Evolutionary conservation across 305 asterid species (phyloP), one percentile per base, ranked within the genome.

Genomic region (Fraxinus sp.): DNA sequence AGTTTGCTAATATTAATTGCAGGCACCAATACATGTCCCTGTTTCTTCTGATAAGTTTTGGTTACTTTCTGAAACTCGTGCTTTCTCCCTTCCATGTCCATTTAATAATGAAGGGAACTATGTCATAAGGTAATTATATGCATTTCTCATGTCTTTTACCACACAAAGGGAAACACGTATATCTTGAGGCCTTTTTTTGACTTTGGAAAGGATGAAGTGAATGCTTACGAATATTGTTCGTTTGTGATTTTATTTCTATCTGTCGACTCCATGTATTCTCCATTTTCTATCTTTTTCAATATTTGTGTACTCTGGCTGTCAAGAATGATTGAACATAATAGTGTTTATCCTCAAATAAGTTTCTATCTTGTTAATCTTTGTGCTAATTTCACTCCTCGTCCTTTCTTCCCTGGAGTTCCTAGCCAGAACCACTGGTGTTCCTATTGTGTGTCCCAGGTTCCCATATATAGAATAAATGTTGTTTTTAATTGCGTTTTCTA

Each of bases 21-120:
- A 97, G 99, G 96, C 98, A 80, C 99, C 99, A 26, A 78, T 97
- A 81, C 90, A 90, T 80, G 93, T 92, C 71, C 97, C 96, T 64
- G 99, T 97, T 85, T 87, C 98, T 85, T 92, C 98, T 71, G 99
- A 97, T 84, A 92, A 92, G 80, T 97, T 97, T 91, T 92, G 92
- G 96, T 89, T 97, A 77, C 98, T 97, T 84, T 89, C 97, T 0
- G 72, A 90, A 85, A 88, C 83, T 18, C 97, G 85, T 76, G 92
- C 98, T 79, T 84, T 92, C 66, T 87, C 97, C 86, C 85, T 93
- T 76, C 99, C 98, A 37, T 92, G 93, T 87, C 99, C 99, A 14
- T 95, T 95, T 84, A 85, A 92, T 85, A 97, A 97, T 89, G 82
- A 80, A 82, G 98, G 97, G 82, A 97, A 97, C 88, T 97, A 92